Conservation (phyloP, 2,329 filamentous ascomycete species). For the Colletotrichum gloeosporioides region DNA sequence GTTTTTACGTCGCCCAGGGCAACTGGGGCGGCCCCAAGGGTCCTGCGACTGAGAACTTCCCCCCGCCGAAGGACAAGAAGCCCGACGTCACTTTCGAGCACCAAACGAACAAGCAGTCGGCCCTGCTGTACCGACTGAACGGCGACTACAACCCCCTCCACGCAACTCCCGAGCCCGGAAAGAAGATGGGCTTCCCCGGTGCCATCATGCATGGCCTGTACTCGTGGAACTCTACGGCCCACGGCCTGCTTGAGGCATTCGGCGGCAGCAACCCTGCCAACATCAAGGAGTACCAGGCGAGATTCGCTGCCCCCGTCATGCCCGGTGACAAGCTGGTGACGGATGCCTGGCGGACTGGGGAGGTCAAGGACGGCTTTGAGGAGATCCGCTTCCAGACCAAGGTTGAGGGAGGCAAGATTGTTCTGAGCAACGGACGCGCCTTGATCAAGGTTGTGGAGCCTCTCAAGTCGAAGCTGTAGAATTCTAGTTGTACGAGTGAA, state of each 20-base stretch:
- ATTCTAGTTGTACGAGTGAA: neutral
- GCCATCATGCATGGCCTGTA: constrained; percentile 89
- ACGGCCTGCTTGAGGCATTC: constrained; percentile 74
- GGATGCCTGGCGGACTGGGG: constrained; percentile 80
- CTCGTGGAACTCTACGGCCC: constrained; percentile 82
- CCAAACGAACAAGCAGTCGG: constrained; percentile 74
- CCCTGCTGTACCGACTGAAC: constrained; percentile 82
- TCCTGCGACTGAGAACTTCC: constrained; percentile 78
- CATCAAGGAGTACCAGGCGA: constrained; percentile 85
- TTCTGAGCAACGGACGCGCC: constrained; percentile 85
- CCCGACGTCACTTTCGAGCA: constrained; percentile 75
- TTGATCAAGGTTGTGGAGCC: constrained; percentile 69
- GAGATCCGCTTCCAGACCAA: constrained; percentile 82
- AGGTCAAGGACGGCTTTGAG: constrained; percentile 71
- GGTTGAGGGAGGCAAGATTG: constrained; percentile 82
- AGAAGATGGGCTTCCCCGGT: constrained; percentile 91
- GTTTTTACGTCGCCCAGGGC: constrained; percentile 81
- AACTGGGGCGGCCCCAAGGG: constrained; percentile 91
- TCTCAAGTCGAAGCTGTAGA: constrained; percentile 68
- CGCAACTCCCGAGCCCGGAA: constrained; percentile 82
- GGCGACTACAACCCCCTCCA: constrained; percentile 96
- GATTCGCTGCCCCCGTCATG: constrained; percentile 84
- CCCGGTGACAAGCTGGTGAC: constrained; percentile 84
- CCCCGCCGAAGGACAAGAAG: constrained; percentile 72
- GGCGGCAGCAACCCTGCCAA: constrained; percentile 81